These are phyloP conservation scores for Ramularia collo-cygni DNA, from an alignment of 2,329 filamentous ascomycete genomes.

Conservation along the genomic window DNA sequence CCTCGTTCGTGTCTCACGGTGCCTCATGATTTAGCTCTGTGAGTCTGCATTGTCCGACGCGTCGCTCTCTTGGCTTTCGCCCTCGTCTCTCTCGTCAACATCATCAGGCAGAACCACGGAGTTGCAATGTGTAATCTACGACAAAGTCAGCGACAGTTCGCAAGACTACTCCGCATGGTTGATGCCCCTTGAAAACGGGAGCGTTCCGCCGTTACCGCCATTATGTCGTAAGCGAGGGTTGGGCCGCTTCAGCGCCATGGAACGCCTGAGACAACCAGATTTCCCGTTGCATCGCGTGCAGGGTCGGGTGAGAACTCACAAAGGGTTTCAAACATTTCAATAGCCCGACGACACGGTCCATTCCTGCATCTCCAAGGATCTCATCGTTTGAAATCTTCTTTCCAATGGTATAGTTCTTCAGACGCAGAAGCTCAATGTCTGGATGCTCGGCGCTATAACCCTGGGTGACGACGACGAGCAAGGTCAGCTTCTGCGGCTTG, in stretches of 20 bases:
- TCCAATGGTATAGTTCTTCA: slow-evolving; percentile 71
- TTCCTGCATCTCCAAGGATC: slow-evolving; percentile 54
- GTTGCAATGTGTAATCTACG: slow-evolving; percentile 47
- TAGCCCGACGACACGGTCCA: slow-evolving; percentile 58
- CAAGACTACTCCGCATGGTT: no score
- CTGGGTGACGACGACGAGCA: slow-evolving; percentile 36
- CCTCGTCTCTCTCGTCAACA: slow-evolving; percentile 24
- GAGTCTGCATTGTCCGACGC: slow-evolving; percentile 8
- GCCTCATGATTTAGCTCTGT: no score
- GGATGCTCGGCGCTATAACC: slow-evolving; percentile 67
- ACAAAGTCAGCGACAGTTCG: background rate
- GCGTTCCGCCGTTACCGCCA: no score
- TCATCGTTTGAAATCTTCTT: slow-evolving; percentile 60
- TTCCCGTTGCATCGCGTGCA: no score
- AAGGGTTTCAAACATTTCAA: slow-evolving; percentile 67
- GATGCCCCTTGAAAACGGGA: no score
- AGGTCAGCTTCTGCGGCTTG: no score
- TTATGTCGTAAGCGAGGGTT: background rate
- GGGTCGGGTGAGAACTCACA: slow-evolving; percentile 50
- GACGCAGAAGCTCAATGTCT: slow-evolving; percentile 72
- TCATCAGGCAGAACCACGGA: slow-evolving; percentile 45
- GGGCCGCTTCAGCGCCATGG: slow-evolving; percentile 7
- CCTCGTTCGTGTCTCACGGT: no score
- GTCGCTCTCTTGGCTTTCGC: slow-evolving; percentile 21
- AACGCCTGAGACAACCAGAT: slow-evolving; percentile 3